Evolutionary conservation across 2,329 filamentous ascomycete species (phyloP).

Genomic region (Botryotinia narcissicola): DNA sequence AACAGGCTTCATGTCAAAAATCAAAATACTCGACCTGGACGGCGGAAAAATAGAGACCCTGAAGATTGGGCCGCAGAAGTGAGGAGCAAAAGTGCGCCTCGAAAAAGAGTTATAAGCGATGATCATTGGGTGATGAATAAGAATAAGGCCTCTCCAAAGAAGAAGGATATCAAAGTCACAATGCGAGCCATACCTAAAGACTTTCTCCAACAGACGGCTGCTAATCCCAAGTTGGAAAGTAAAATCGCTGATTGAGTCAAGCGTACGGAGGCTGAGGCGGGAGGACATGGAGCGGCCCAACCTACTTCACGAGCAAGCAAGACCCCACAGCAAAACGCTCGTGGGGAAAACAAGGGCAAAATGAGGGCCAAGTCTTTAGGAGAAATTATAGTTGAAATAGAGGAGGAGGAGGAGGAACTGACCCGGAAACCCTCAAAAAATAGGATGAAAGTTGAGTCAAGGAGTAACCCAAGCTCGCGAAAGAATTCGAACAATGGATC

Average conservation of each 20-base stretch:
- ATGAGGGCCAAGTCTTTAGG: conserved; percentile 16
- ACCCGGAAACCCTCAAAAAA: neutral
- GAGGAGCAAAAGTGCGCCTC: conserved; percentile 50
- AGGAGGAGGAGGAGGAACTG: conserved; percentile 13
- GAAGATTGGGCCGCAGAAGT: conserved; percentile 27
- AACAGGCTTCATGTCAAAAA: conserved; percentile 52
- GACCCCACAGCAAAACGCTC: conserved; percentile 16
- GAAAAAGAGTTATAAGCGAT: conserved; percentile 91
- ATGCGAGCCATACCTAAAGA: conserved; percentile 50
- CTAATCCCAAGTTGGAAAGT: conserved; percentile 54
- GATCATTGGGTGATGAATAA: conserved; percentile 71
- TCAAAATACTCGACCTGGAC: conserved; percentile 22
- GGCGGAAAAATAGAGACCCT: conserved; percentile 36
- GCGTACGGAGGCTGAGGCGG: conserved; percentile 25
- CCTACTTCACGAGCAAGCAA: neutral
- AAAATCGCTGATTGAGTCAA: conserved; percentile 63
- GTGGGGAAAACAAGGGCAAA: conserved; percentile 10
- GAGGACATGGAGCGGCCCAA: neutral
- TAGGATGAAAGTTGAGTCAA: neutral
- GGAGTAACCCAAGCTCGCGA: conserved; percentile 12
- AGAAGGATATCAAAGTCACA: conserved; percentile 24
- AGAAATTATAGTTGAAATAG: conserved; percentile 19
- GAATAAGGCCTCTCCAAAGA: conserved; percentile 49
- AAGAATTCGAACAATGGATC: conserved; percentile 26
- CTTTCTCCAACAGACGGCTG: conserved; percentile 52